Base-by-base conservation (phyloP, 768 basidiomycete species). In the Lactarius deliciosus region DNA sequence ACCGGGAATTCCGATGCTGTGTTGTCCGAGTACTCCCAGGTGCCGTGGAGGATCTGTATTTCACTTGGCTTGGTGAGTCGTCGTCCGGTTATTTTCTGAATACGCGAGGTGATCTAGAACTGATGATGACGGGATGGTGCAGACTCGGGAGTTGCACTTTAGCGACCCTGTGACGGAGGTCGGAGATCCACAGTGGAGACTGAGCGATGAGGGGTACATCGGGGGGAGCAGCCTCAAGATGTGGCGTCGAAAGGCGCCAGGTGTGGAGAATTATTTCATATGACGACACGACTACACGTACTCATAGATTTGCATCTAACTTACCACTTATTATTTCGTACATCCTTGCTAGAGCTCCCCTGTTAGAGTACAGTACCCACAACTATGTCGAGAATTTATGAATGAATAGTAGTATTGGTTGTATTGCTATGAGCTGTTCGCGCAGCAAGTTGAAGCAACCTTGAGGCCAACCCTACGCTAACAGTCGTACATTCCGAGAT, bases 191-290 rank as follows among this genome's bases (percentile, higher is more conserved):
- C 56, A 22, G 20, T 43, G 69, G 13, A 64, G 72, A 18, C 36
- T 66, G 36, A 67, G 66, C 43, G 64, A 74, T 38, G 67, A 73
- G 9, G 71, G 61, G 2, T 55, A 58, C 13, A 60, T 64, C 20
- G 72, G 71, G 56, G 69, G 73, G 66, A 67, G 69, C 1, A 69
- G 66, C 16, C 38, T 20, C 5, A 70, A 68, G 36, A 40, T 60
- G 36, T 76, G 75, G 75, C 64, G 47, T 7, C 41, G 47, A n/a
- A 68, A 72, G 40, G 73, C 75, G 2, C 75, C 75, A 0, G 74
- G 73, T 2, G 40, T 73, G 10, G 65, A 30, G 25, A 40, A 69
- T 40, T 69, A 69, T 34, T 54, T 36, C 22, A 32, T 61, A 20
- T 68, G 56, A 47, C 56, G 36, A 30, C n/a, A 41, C 50, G 36